Base-by-base conservation (phyloP, 495 filamentous ascomycete genomes). In the Trichoderma asperelloides region DNA sequence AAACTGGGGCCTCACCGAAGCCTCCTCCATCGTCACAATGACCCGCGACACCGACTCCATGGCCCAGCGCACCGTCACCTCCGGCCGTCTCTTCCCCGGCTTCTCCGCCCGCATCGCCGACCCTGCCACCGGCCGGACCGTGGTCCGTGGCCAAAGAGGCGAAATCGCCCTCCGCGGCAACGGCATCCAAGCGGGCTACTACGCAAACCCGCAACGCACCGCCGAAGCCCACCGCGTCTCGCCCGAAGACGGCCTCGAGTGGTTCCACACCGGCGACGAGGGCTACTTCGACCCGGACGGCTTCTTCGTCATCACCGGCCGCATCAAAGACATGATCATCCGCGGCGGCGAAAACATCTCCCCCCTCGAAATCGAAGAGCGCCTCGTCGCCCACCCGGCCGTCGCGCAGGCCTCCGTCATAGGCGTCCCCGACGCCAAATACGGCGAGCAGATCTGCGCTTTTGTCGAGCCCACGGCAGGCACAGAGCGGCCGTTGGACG, bases 241-340 rank as follows among this genome's bases (percentile, higher is more conserved):
- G 3, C 41, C 41, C 5, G 41, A 80, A 68, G 78, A 78, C 9
- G 89, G 91, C 2, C 93, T 87, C 74, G 41, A 45, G 18, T 45
- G 41, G 41, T 94, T 95, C 83, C 84, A 90, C 51, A 95, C 92
- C 0, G 91, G 91, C 3, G 91, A 96, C 71, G 91, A 94, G 75
- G 91, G 91, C 39, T 86, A 86, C 73, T 80, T 84, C 69, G 91
- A 93, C 71, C 75, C 83, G 64, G 86, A 92, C 66, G 89, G 89
- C 21, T 92, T 91, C 67, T 77, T 93, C 18, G 81, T 89, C 67
- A 89, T 92, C 71, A 92, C 90, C 2, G 90, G 90, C 7, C 81
- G 90, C 28, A 92, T 91, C 75, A 93, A 93, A 81, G 90, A 93
- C 75, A 79, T 93, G 28, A 92, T 93, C 76, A 92, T 92, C 75